A percentile compares a stretch with the other conserved stretches of the same genome.
Evolutionary conservation across 768 basidiomycete species (phyloP).

Genomic region (Mycena crocata): DNA sequence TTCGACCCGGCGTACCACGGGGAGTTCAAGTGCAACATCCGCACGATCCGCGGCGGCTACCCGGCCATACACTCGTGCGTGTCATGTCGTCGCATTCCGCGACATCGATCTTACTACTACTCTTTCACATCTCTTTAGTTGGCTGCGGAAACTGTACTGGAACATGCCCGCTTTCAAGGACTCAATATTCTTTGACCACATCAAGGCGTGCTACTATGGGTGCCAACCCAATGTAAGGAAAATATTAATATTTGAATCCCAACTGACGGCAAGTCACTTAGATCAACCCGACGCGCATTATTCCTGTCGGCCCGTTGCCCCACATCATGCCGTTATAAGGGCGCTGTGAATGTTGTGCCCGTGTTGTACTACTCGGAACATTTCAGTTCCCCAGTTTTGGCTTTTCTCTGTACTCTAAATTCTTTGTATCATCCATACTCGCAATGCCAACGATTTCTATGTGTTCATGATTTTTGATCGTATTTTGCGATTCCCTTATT

Average conservation of each 20-base stretch:
- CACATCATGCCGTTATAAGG: slow-evolving; percentile 21
- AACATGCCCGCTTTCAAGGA: slow-evolving; percentile 86
- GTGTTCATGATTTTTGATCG: no score
- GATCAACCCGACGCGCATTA: slow-evolving; percentile 17
- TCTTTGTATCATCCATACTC: no score
- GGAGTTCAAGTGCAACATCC: slow-evolving; percentile 94
- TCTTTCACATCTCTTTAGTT: slow-evolving; percentile 55
- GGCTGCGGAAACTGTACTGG: slow-evolving; percentile 95
- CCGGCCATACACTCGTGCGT: slow-evolving; percentile 79
- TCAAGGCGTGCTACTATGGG: slow-evolving; percentile 82
- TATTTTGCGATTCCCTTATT: no score
- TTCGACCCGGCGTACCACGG: slow-evolving; percentile 92
- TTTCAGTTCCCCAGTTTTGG: no score
- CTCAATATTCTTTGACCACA: slow-evolving; percentile 90
- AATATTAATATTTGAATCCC: background rate
- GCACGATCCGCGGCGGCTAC: slow-evolving; percentile 87
- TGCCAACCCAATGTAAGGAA: slow-evolving; percentile 51
- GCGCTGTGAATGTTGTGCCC: no score
- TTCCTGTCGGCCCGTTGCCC: slow-evolving; percentile 20
- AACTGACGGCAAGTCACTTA: background rate
- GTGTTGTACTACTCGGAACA: no score
- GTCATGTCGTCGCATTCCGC: slow-evolving; percentile 23
- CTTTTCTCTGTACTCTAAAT: no score
- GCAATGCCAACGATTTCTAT: no score
- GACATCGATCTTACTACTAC: slow-evolving; percentile 2